Evolutionary conservation across 208 protist genomes (phyloP), one percentile per base, ranked within the genome.

Genomic region (Trypanosoma caninum): DNA sequence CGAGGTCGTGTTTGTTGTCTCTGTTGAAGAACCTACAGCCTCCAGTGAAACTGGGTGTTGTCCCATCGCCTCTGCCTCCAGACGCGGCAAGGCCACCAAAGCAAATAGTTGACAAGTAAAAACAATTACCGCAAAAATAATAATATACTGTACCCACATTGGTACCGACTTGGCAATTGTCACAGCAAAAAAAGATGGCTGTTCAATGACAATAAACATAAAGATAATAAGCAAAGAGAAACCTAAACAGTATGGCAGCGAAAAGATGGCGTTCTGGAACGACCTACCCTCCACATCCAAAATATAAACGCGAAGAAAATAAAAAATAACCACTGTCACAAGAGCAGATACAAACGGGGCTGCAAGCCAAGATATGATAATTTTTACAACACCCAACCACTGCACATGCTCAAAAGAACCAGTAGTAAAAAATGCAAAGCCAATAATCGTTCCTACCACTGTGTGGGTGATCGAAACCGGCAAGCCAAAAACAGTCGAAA

Each of bases 401-500:
- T 82, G 69, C 14, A 93, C 73, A 44, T 77, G 80, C 25, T 51
- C 35, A 52, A 89, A 84, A 20, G 75, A 76, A 11, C 72, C 66
- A 14, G 65, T 72, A 38, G 79, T 72, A 51, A 80, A 85, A 38
- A 91, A 25, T 23, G 81, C 87, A 45, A 87, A 93, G 25, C 83
- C 79, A 13, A 94, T 40, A 45, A 94, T 78, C 16, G 84, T 84
- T 30, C 88, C 84, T 13, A 88, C 74, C 35, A 91, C 88, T 22
- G 84, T 91, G 68, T 91, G 88, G 7, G 84, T 90, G 63, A 91
- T 94, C 18, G 77, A 89, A 25, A 94, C 82, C 2, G 80, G 87
- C 16, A 91, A 70, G 9, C 87, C 82, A 69, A 89, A 86, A 16
- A 91, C 74, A 25, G 84, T 87, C 7, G 82, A 91, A 6, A 91